Evolutionary conservation across 1,284 basidiomycete species (phyloP).

Genomic region (Cryptococcus jaspeensis): DNA sequence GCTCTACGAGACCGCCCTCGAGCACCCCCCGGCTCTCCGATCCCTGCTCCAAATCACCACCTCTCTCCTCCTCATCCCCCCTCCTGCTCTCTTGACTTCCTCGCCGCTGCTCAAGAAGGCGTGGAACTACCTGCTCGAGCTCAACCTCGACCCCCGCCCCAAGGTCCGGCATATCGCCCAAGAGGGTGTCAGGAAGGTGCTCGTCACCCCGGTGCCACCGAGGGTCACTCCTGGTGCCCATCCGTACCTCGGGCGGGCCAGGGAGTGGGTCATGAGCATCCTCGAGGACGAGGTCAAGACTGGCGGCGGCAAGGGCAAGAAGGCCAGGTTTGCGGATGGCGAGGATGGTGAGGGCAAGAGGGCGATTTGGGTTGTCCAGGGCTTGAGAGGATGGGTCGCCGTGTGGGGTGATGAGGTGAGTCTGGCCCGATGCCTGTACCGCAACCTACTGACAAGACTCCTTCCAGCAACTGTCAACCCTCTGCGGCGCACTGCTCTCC

Average conservation of each 20-base stretch:
- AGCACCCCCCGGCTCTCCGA: slow-evolving; percentile 49
- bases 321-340: slow-evolving; percentile 55
- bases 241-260: slow-evolving; percentile 72
- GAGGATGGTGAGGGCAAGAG: slow-evolving; percentile 63
- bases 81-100: slow-evolving; percentile 65
- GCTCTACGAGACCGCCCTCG: slow-evolving; percentile 58
- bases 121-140: slow-evolving; percentile 71
- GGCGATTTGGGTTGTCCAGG: slow-evolving; percentile 76
- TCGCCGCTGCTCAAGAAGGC: slow-evolving; percentile 66
- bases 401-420: slow-evolving; percentile 64
- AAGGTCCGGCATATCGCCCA: slow-evolving; percentile 91
- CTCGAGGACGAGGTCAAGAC: slow-evolving; percentile 64
- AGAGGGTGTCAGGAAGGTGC: slow-evolving; percentile 75
- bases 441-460: not conserved
- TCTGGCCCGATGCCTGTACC: not conserved
- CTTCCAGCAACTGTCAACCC: slow-evolving; percentile 67
- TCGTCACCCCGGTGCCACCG: slow-evolving; percentile 72
- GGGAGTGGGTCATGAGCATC: slow-evolving; percentile 75
- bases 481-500: slow-evolving; percentile 68
- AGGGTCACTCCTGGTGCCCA: slow-evolving; percentile 61
- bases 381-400: slow-evolving; percentile 61
- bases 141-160: slow-evolving; percentile 83
- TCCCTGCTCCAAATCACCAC: slow-evolving; percentile 59
- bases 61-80: slow-evolving; percentile 71
- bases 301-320: slow-evolving; percentile 62